Conservation (phyloP, 139 green algal genomes). For the Pleodorina starrii region DNA sequence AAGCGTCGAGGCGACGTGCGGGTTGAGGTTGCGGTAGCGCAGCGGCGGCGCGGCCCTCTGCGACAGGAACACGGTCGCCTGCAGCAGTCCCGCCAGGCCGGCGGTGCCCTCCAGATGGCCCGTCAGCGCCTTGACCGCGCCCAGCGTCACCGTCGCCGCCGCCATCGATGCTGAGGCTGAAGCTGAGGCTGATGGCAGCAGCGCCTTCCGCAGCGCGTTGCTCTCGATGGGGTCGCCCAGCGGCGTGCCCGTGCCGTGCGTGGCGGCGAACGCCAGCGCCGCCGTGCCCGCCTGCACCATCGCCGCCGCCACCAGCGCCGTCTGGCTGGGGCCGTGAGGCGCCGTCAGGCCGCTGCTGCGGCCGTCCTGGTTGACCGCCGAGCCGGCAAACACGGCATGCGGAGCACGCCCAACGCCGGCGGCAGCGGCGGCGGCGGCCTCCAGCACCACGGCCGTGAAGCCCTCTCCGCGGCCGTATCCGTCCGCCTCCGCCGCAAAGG, state of each 20-base stretch:
- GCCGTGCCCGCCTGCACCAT: conserved; percentile 55
- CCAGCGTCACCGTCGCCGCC: conserved; percentile 36
- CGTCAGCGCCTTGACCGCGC: conserved; percentile 78
- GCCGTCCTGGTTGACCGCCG: conserved; percentile 92
- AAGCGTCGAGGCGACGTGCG: conserved; percentile 71
- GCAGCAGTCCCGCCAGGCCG: conserved; percentile 82
- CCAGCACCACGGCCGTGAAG: conserved; percentile 72
- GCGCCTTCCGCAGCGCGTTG: conserved; percentile 76
- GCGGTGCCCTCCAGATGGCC: conserved; percentile 86
- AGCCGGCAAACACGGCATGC: conserved; percentile 71
- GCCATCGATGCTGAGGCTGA: neutral
- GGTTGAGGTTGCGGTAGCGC: conserved; percentile 80
- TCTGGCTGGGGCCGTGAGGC: conserved; percentile 85
- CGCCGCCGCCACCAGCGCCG: conserved; percentile 70
- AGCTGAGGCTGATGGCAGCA: conserved; percentile 7
- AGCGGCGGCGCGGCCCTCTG: conserved; percentile 67
- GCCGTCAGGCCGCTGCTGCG: conserved; percentile 89
- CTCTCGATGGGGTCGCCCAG: conserved; percentile 90
- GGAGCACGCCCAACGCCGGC: neutral
- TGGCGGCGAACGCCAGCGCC: conserved; percentile 53
- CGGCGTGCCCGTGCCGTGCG: conserved; percentile 79
- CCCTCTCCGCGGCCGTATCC: conserved; percentile 91
- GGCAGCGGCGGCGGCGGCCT: conserved; percentile 28
- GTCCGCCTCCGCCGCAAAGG: conserved; percentile 85
- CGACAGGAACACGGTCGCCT: conserved; percentile 63